These are phyloP conservation scores for Agaricus subrufescens DNA, from an alignment of 768 basidiomycete genomes.

Conservation along the genomic window DNA sequence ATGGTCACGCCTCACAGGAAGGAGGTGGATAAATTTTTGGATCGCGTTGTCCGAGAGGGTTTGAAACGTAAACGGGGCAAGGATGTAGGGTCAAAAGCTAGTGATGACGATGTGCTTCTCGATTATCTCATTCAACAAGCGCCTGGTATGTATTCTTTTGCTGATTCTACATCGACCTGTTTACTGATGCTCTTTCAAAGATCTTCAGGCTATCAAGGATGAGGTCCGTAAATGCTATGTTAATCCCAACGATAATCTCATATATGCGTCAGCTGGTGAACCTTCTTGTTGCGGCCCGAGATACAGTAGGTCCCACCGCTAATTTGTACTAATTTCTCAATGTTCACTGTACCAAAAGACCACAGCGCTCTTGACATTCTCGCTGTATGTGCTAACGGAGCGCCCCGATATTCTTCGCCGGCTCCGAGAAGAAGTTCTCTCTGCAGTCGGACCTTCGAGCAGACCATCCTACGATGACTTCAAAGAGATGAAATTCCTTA, in stretches of 20 bases:
- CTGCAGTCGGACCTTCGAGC: constrained; percentile 25
- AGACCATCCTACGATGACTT: constrained; percentile 38
- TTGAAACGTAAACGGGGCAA: constrained; percentile 29
- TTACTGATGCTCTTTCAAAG: constrained; percentile 7
- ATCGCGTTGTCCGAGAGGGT: constrained; percentile 44
- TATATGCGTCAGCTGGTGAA: constrained; percentile 28
- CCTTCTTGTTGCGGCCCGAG: constrained; percentile 52
- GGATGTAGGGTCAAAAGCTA: not conserved
- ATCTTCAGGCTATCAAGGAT: constrained; percentile 36
- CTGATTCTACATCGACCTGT: not conserved
- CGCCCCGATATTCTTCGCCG: constrained; percentile 29
- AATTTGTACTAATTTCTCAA: not conserved
- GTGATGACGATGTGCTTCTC: constrained; percentile 40
- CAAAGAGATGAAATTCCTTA: constrained; percentile 31
- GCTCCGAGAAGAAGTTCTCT: constrained; percentile 32
- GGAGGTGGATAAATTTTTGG: constrained; percentile 42
- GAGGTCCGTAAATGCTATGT: constrained; percentile 12
- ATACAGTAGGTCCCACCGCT: constrained; percentile 34
- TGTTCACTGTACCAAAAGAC: constrained; percentile 20
- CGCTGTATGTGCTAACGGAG: constrained; percentile 34
- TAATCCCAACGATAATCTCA: not conserved
- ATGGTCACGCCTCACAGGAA: constrained; percentile 34
- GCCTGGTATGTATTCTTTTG: constrained; percentile 29
- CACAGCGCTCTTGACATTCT: constrained; percentile 34
- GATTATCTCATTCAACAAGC: constrained; percentile 49